Conservation (phyloP, 257 asterid genomes). For the Jacaranda mimosifolia region DNA sequence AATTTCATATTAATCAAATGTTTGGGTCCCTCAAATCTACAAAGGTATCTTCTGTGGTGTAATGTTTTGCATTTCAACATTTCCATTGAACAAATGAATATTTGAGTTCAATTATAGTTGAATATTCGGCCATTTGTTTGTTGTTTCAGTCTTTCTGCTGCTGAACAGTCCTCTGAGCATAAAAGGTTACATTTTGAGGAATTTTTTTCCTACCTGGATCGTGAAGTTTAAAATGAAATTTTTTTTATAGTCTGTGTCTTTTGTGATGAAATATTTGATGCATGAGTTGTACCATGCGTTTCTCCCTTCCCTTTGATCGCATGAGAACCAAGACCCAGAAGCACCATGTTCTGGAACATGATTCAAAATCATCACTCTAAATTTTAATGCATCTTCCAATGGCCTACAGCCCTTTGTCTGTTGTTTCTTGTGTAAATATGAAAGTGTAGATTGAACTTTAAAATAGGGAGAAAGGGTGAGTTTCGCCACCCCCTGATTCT, state of each 20-base stretch:
- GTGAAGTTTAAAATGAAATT: not conserved
- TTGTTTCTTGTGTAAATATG: conserved; percentile 5
- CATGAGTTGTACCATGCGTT: not conserved
- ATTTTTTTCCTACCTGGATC: not conserved
- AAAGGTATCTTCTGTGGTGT: not conserved
- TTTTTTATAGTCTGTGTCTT: not conserved
- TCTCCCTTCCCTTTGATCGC: not conserved
- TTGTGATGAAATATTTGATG: not conserved
- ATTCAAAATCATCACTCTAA: not conserved
- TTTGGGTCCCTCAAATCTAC: not conserved
- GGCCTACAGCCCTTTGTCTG: not conserved
- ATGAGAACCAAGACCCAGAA: not conserved
- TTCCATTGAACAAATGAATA: not conserved
- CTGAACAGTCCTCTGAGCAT: not conserved
- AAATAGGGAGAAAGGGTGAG: conserved; percentile 1
- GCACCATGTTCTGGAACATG: not conserved
- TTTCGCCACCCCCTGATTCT: not conserved
- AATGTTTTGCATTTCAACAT: conserved; percentile 11
- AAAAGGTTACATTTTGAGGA: not conserved
- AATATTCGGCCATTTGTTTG: not conserved
- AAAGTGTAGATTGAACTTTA: not conserved
- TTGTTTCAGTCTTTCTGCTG: not conserved
- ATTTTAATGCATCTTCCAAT: not conserved
- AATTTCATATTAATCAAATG: conserved; percentile 8
- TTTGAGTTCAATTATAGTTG: conserved; percentile 15